A percentile compares a stretch with the other conserved stretches of the same genome.
phyloP scores from a whole-genome alignment of 2,329 filamentous ascomycete species.

The Aspergillus candidus region DNA sequence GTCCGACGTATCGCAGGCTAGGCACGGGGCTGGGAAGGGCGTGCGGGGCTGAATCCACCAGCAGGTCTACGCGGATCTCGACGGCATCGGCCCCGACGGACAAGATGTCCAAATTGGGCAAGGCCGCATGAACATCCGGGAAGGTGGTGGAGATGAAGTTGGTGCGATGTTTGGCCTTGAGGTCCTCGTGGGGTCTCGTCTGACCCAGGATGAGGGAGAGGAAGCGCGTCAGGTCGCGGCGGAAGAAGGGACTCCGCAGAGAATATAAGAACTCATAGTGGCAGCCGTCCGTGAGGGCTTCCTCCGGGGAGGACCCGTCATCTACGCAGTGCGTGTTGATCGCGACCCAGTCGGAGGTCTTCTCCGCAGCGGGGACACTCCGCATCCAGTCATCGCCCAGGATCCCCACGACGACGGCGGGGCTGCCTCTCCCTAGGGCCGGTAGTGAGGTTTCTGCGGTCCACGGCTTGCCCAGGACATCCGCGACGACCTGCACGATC shows the following conservation, averaged over 20 bases:
- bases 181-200: constrained; percentile 67
- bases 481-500: constrained; percentile 69
- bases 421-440: constrained; percentile 51
- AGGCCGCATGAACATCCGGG: constrained; percentile 72
- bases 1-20: constrained; percentile 75
- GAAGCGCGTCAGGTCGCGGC: constrained; percentile 71
- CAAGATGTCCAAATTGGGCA: constrained; percentile 79
- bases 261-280: constrained; percentile 87
- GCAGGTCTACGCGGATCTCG: constrained; percentile 74
- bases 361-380: constrained; percentile 55
- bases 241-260: constrained; percentile 58
- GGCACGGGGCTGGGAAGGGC: constrained; percentile 57
- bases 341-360: constrained; percentile 52
- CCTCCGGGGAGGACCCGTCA: constrained; percentile 62
- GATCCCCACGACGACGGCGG: constrained; percentile 63
- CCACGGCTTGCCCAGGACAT: constrained; percentile 70
- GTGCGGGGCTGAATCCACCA: constrained; percentile 63
- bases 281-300: constrained; percentile 59
- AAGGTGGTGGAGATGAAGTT: constrained; percentile 87
- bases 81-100: constrained; percentile 82
- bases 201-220: constrained; percentile 74
- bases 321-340: constrained; percentile 74
- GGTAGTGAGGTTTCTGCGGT: constrained; percentile 53
- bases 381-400: constrained; percentile 50
- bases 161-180: constrained; percentile 65